Evolutionary conservation across 2,329 filamentous ascomycete species (phyloP).

Genomic region (Hypoxylon sp.): DNA sequence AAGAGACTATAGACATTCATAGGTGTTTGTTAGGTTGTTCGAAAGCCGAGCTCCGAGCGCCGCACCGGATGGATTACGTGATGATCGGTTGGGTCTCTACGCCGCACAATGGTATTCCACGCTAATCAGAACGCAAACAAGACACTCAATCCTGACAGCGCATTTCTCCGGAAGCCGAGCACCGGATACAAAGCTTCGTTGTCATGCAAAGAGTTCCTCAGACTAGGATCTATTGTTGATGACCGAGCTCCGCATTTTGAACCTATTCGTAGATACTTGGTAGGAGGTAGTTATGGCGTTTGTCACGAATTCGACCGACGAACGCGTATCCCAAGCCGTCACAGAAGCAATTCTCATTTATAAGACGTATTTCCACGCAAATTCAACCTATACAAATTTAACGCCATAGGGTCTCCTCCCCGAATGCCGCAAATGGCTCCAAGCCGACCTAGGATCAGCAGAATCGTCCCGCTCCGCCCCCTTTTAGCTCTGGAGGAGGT

Average conservation of each 20-base stretch:
- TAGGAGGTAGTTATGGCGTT: no score
- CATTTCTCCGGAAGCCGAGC: constrained; percentile 5
- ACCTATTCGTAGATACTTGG: no score
- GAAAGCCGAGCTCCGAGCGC: constrained; percentile 5
- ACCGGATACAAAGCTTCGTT: not conserved
- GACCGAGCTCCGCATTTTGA: not conserved
- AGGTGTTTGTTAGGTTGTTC: not conserved
- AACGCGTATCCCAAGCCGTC: no score
- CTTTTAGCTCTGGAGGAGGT: not conserved
- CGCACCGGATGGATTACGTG: not conserved
- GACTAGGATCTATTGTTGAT: not conserved
- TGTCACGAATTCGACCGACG: not conserved
- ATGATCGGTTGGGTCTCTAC: not conserved
- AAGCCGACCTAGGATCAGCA: no score
- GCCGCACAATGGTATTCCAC: not conserved
- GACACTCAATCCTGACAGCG: not conserved
- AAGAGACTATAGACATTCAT: not conserved
- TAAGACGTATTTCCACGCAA: not conserved
- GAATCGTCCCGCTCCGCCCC: no score
- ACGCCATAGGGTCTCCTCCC: not conserved
- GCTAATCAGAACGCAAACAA: not conserved
- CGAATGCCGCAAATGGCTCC: not conserved
- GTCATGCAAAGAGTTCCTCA: not conserved
- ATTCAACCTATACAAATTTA: not conserved
- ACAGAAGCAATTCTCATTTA: not conserved